phyloP scores from a whole-genome alignment of 2,329 filamentous ascomycete genomes.

The Onygenales sp. region DNA sequence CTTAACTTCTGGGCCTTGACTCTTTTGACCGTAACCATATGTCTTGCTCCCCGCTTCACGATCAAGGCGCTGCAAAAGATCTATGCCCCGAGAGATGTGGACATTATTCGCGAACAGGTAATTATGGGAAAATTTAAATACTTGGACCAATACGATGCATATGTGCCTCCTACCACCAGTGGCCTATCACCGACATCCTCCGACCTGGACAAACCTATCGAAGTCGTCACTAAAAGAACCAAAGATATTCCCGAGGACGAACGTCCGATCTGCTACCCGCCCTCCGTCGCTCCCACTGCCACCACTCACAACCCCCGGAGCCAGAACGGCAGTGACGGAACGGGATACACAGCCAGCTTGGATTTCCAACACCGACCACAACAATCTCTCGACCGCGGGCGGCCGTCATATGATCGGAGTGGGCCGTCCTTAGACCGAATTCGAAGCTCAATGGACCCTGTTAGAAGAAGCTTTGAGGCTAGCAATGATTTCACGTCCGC shows the following conservation, averaged over 20 bases:
- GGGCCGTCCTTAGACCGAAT: slow-evolving; percentile 84
- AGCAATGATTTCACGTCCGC: slow-evolving; percentile 89
- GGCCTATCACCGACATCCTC: slow-evolving; percentile 28
- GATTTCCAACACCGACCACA: slow-evolving; percentile 46
- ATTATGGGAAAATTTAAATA: slow-evolving; percentile 72
- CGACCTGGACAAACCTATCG: slow-evolving; percentile 38
- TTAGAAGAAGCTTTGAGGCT: slow-evolving; percentile 73
- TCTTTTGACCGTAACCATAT: slow-evolving; percentile 68
- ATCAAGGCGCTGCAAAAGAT: slow-evolving; percentile 88
- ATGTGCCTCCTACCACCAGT: slow-evolving; percentile 36
- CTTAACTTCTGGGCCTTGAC: slow-evolving; percentile 82
- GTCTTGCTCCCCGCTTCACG: slow-evolving; percentile 76
- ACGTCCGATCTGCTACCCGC: slow-evolving; percentile 77
- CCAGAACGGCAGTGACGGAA: slow-evolving; percentile 88
- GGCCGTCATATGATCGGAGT: slow-evolving; percentile 56
- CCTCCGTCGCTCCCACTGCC: slow-evolving; percentile 68
- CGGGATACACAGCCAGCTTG: slow-evolving; percentile 62
- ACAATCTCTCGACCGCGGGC: slow-evolving; percentile 47
- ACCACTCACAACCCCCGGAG: slow-evolving; percentile 72
- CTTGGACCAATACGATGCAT: slow-evolving; percentile 49
- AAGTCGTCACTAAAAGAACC: slow-evolving; percentile 45
- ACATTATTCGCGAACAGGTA: slow-evolving; percentile 91
- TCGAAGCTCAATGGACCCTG: slow-evolving; percentile 75
- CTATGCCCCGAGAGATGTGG: slow-evolving; percentile 84
- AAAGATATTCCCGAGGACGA: slow-evolving; percentile 73